Evolutionary conservation across 176 grass and related monocot species (phyloP), one percentile per base, ranked within the genome.

Genomic region (Ensete ventricosum): DNA sequence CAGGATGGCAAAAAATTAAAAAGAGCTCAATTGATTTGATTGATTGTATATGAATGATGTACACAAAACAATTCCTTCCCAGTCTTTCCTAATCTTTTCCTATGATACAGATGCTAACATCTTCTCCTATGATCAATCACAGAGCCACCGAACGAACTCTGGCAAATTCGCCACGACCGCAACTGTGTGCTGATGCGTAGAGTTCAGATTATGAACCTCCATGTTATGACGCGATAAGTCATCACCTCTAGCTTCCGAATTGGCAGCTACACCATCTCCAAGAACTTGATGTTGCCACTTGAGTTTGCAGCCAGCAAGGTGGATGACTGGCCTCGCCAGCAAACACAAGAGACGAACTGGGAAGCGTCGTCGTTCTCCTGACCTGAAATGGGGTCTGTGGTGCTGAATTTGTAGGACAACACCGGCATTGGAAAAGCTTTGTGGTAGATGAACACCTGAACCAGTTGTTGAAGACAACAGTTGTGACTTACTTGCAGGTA

Each of bases 291-390:
- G 60, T 89, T 94, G 16, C 96, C 96, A 29, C 96, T 89, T 22
- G 96, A 99, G 81, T 94, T 99, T 52, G 88, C 96, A 54, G 86
- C 92, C 69, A 99, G 89, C 67, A 99, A 82, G n/a, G 78, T 91
- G 5, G 88, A 82, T 20, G 90, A 94, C 52, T 88, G 82, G 65
- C 91, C 96, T 71, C 88, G 82, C 96, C 96, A 99, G 26, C 91
- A 99, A 54, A 99, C 90, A 14, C 90, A 94, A 21, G 96, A 99
- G 78, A 99, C 91, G 81, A 94, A 99, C 73, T 99, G 96, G n/a
- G 88, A 72, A 1, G 85, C 73, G 23, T 99, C 88, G 17, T 94
- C 91, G 2, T 94, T 83, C 72, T 91, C 91, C 73, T 89, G 86
- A 19, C 91, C 88, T 2, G 91, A 91, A 59, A 99, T 87, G 2